These are phyloP conservation scores for Termitomyces sp. DNA, from an alignment of 768 basidiomycete species.

Conservation along the genomic window DNA sequence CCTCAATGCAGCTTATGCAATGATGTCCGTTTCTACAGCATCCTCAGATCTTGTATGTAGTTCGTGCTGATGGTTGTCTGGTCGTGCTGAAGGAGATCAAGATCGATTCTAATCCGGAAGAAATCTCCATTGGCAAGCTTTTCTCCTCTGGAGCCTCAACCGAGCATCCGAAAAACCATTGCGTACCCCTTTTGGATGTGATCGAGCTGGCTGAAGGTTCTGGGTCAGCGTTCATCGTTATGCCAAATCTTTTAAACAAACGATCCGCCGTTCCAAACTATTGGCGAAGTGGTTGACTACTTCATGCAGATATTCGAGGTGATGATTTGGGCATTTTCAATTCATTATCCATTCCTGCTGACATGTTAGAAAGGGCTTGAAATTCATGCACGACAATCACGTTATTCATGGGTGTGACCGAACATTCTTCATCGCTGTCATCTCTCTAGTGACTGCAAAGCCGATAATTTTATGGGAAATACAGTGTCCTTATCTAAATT, in stretches of 20 bases:
- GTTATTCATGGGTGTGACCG: too few relatives aligned
- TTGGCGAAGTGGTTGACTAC: too few relatives aligned
- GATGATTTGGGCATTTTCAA: too few relatives aligned
- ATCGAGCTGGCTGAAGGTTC: not conserved
- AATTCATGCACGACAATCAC: too few relatives aligned
- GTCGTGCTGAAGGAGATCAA: not conserved
- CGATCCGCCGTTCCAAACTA: not conserved
- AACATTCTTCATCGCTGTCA: too few relatives aligned
- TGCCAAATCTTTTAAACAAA: not conserved
- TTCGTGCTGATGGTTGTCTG: not conserved
- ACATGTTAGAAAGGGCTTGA: too few relatives aligned
- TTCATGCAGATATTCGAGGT: too few relatives aligned
- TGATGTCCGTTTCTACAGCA: not conserved
- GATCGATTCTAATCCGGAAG: not conserved
- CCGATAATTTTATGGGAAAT: too few relatives aligned
- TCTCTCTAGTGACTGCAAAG: too few relatives aligned
- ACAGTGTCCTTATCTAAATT: too few relatives aligned
- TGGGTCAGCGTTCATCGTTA: not conserved
- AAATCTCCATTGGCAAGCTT: not conserved
- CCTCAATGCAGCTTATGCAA: not conserved
- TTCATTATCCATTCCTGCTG: too few relatives aligned
- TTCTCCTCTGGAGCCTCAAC: not conserved
- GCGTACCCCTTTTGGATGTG: not conserved
- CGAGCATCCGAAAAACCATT: constrained; percentile 1
- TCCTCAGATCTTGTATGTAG: not conserved